Evolutionary conservation across 345 rosid species (phyloP).

Genomic region (Eucalyptus curtisii): DNA sequence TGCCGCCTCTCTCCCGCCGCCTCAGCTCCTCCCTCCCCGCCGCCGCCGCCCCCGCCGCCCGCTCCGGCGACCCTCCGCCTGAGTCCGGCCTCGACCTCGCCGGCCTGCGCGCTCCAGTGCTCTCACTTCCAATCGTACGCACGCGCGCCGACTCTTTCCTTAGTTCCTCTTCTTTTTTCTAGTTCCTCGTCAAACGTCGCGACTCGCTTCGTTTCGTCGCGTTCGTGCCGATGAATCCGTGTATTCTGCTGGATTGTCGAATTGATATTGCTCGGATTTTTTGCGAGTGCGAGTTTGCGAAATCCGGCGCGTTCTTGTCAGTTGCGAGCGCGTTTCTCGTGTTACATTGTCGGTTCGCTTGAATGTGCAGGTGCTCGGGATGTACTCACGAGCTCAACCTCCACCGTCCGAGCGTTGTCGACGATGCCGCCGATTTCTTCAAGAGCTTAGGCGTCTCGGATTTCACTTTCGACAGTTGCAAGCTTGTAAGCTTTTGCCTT

Average conservation of each 20-base stretch:
- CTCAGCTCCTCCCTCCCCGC: too few relatives aligned
- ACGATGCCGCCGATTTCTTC: constrained; percentile 67
- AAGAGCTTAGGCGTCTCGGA: constrained; percentile 52
- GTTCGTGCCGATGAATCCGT: neutral
- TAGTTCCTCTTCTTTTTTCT: neutral
- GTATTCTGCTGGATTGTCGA: neutral
- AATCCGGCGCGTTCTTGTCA: neutral
- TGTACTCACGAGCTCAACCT: constrained; percentile 85
- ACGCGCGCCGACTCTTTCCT: neutral
- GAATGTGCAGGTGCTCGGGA: constrained; percentile 67
- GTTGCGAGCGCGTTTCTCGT: neutral
- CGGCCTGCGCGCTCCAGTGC: constrained; percentile 62
- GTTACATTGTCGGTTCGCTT: neutral
- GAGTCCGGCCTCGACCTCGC: constrained; percentile 1
- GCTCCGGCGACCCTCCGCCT: neutral
- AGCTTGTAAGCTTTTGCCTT: constrained; percentile 32
- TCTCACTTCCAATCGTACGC: constrained; percentile 75
- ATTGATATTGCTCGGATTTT: neutral
- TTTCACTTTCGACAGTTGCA: constrained; percentile 78
- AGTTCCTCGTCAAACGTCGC: neutral
- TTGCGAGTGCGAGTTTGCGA: neutral
- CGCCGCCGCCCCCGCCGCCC: too few relatives aligned
- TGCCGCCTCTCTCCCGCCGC: too few relatives aligned
- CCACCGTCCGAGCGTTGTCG: constrained; percentile 57
- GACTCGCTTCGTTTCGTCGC: neutral